Evolutionary conservation across 2,329 filamentous ascomycete species (phyloP).

Genomic region (Teratosphaeria destructans): DNA sequence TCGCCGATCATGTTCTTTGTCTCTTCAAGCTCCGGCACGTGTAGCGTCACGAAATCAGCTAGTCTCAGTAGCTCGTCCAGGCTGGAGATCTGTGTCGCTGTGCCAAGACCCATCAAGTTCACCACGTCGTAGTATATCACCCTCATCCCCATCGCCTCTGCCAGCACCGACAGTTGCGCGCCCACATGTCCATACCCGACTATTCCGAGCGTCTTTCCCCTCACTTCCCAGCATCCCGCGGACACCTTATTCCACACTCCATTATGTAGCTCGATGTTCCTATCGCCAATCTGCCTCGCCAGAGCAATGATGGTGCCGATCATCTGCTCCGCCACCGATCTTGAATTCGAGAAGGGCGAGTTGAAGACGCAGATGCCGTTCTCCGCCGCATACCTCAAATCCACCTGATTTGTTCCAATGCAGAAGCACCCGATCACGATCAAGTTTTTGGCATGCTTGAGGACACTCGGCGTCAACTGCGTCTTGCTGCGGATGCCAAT

Average conservation of each 20-base stretch:
- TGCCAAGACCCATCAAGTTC: constrained; percentile 89
- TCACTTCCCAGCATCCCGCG: constrained; percentile 92
- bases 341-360: constrained; percentile 95
- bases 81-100: constrained; percentile 68
- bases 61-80: constrained; percentile 65
- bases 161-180: constrained; percentile 86
- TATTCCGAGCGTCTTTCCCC: constrained; percentile 93
- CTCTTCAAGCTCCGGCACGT: constrained; percentile 88
- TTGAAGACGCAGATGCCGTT: constrained; percentile 97
- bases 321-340: constrained; percentile 90
- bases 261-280: constrained; percentile 85
- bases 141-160: constrained; percentile 94
- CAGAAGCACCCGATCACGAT: constrained; percentile 97
- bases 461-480: constrained; percentile 75
- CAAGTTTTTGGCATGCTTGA: constrained; percentile 83
- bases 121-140: constrained; percentile 96
- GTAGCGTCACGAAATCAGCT: constrained; percentile 86
- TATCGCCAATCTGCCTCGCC: constrained; percentile 84
- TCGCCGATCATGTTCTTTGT: constrained; percentile 87
- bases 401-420: constrained; percentile 94
- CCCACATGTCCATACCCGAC: constrained; percentile 97
- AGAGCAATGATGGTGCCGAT: constrained; percentile 88
- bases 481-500: constrained; percentile 98
- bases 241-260: constrained; percentile 98
- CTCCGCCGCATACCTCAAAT: constrained; percentile 70